Conservation (phyloP, 192 early-diverging fungal genomes). For the Kickxella alabastrina region DNA sequence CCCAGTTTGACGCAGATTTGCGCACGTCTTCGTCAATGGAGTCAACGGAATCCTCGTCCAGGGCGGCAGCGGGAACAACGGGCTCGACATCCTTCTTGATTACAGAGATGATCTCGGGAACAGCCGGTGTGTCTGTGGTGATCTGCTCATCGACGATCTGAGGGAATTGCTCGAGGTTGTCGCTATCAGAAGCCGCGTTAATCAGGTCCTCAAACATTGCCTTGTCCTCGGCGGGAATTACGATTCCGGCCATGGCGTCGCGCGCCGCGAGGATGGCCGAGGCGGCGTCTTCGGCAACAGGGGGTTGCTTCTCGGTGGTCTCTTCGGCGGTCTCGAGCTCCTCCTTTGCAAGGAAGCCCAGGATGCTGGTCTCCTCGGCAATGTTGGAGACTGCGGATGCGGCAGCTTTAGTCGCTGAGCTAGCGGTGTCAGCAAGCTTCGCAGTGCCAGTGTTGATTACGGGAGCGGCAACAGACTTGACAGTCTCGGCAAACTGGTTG, state of each 20-base stretch:
- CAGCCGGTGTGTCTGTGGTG: background rate
- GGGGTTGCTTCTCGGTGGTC: background rate
- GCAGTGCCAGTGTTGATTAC: background rate
- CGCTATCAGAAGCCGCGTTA: conserved; percentile 21
- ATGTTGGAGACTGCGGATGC: background rate
- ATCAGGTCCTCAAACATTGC: conserved; percentile 33
- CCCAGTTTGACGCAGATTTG: conserved; percentile 46
- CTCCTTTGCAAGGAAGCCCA: background rate
- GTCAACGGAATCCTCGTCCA: background rate
- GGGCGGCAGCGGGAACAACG: background rate
- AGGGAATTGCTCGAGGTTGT: conserved; percentile 42
- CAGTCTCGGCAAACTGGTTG: background rate
- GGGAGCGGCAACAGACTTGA: background rate
- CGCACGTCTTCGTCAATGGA: conserved; percentile 37
- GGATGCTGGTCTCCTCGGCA: background rate
- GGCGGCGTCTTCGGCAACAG: conserved; percentile 33
- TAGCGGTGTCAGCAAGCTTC: background rate
- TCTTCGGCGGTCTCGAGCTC: background rate
- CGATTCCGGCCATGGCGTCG: conserved; percentile 38
- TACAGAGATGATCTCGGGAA: background rate
- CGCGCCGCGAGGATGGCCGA: conserved; percentile 36
- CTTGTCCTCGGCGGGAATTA: conserved; percentile 21
- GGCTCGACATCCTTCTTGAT: background rate
- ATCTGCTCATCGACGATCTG: conserved; percentile 5
- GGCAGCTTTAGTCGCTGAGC: background rate